phyloP scores from a whole-genome alignment of 495 filamentous ascomycete species.

The Diplogelasinospora grovesii region DNA sequence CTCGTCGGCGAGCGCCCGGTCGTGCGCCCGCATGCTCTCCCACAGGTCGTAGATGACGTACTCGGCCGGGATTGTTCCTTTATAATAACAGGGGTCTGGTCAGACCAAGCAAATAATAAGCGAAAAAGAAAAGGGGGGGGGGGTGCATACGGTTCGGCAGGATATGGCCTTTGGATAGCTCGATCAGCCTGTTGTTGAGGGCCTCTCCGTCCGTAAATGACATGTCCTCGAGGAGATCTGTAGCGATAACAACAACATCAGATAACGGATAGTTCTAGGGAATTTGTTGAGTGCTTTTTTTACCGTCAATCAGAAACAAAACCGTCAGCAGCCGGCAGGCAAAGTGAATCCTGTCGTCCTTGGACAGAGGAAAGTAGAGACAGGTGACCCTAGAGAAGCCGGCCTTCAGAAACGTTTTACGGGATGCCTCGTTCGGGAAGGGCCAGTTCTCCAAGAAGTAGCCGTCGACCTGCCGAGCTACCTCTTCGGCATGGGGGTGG shows the following conservation, averaged over 20 bases:
- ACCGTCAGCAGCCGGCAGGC: constrained; percentile 3
- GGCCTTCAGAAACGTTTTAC: background rate
- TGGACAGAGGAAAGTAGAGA: constrained; percentile 1
- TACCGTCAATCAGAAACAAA: constrained; percentile 4
- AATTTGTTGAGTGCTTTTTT: background rate
- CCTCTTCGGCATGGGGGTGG: constrained; percentile 1
- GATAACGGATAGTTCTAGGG: background rate
- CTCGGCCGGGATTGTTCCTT: constrained; percentile 1
- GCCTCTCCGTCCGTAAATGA: constrained; percentile 2
- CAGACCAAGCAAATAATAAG: background rate
- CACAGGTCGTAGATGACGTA: constrained; percentile 2
- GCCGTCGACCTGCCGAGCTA: constrained; percentile 1
- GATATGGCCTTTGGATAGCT: background rate
- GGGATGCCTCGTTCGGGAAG: background rate
- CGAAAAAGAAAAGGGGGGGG: too few relatives aligned
- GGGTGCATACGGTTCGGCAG: background rate
- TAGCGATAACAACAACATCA: background rate
- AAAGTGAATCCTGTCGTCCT: constrained; percentile 4
- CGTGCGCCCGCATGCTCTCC: constrained; percentile 4
- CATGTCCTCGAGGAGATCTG: constrained; percentile 5
- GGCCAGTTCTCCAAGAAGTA: constrained; percentile 3
- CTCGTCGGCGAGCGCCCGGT: constrained; percentile 1
- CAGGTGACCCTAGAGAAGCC: constrained; percentile 5
- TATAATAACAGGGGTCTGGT: background rate
- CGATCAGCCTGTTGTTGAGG: constrained; percentile 1